These are phyloP conservation scores for Diaporthe sp. DNA, from an alignment of 2,329 filamentous ascomycete genomes.

Conservation along the genomic window DNA sequence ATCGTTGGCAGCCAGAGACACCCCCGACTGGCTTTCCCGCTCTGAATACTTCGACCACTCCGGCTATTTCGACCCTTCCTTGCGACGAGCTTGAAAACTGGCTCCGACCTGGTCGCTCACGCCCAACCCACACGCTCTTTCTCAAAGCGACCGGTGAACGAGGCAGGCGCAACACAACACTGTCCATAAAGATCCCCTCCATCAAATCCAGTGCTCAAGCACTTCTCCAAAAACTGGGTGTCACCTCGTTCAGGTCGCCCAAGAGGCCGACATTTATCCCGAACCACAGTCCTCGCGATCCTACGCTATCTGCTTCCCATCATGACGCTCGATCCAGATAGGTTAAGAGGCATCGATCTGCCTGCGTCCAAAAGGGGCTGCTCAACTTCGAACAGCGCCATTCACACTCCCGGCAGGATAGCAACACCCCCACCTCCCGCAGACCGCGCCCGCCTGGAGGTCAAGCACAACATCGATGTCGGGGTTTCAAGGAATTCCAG, in stretches of 20 bases:
- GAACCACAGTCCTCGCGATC: conserved; percentile 8
- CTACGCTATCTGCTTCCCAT: not conserved
- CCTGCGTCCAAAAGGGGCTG: conserved; percentile 34
- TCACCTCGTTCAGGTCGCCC: conserved; percentile 20
- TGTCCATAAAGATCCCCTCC: not conserved
- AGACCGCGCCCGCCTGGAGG: conserved; percentile 59
- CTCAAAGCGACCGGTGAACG: not conserved
- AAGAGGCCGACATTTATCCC: not conserved
- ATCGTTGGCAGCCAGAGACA: conserved; percentile 13
- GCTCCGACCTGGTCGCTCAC: not conserved
- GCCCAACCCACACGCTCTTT: not conserved
- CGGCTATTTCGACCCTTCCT: not conserved
- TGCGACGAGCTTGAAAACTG: not conserved
- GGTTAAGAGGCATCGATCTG: conserved; percentile 21
- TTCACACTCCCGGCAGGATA: conserved; percentile 43
- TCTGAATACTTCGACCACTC: not conserved
- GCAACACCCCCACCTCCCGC: conserved; percentile 50
- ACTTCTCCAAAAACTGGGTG: not conserved
- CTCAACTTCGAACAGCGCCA: conserved; percentile 41
- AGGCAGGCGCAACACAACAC: conserved; percentile 12
- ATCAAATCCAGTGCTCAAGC: not conserved
- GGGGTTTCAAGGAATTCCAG: conserved; percentile 51
- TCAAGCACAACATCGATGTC: conserved; percentile 55
- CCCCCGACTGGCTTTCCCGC: not conserved
- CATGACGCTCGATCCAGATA: conserved; percentile 39